Conservation (phyloP, 2,329 filamentous ascomycete species). For the Claviceps citrina region DNA sequence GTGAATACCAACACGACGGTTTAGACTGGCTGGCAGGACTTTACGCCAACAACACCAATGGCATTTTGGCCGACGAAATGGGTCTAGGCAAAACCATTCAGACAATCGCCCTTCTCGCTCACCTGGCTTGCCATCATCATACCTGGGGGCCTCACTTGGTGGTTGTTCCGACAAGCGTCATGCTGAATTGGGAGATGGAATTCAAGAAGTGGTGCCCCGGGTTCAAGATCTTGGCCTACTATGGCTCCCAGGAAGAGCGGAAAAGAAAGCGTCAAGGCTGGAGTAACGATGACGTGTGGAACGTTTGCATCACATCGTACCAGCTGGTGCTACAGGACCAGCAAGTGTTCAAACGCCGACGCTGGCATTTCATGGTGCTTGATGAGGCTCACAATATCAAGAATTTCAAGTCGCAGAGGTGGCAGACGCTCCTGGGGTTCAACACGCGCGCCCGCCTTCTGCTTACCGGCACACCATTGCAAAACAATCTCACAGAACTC, state of each 20-base stretch:
- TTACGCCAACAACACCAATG: slow-evolving; percentile 85
- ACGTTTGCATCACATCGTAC: slow-evolving; percentile 95
- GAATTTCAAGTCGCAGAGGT: slow-evolving; percentile 94
- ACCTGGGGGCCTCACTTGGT: slow-evolving; percentile 95
- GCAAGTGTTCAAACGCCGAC: slow-evolving; percentile 77
- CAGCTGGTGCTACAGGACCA: slow-evolving; percentile 90
- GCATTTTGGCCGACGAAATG: slow-evolving; percentile 96
- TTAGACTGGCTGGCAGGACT: slow-evolving; percentile 91
- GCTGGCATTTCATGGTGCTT: slow-evolving; percentile 96
- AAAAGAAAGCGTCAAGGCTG: slow-evolving; percentile 83
- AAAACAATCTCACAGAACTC: slow-evolving; percentile 91
- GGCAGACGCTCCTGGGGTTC: slow-evolving; percentile 89
- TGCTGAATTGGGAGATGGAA: slow-evolving; percentile 99
- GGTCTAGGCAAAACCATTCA: slow-evolving; percentile 96
- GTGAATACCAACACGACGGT: slow-evolving; percentile 95
- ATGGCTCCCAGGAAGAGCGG: slow-evolving; percentile 83
- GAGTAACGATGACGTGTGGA: slow-evolving; percentile 87
- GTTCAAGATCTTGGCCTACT: slow-evolving; percentile 96
- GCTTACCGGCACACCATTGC: slow-evolving; percentile 83
- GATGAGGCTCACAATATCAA: slow-evolving; percentile 99
- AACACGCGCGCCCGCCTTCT: slow-evolving; percentile 77
- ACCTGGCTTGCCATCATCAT: slow-evolving; percentile 76
- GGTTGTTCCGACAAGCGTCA: slow-evolving; percentile 92
- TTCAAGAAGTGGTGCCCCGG: slow-evolving; percentile 98
- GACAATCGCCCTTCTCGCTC: slow-evolving; percentile 84